Base-by-base conservation (phyloP, 495 filamentous ascomycete species). In the Hypomontagnella monticulosa region DNA sequence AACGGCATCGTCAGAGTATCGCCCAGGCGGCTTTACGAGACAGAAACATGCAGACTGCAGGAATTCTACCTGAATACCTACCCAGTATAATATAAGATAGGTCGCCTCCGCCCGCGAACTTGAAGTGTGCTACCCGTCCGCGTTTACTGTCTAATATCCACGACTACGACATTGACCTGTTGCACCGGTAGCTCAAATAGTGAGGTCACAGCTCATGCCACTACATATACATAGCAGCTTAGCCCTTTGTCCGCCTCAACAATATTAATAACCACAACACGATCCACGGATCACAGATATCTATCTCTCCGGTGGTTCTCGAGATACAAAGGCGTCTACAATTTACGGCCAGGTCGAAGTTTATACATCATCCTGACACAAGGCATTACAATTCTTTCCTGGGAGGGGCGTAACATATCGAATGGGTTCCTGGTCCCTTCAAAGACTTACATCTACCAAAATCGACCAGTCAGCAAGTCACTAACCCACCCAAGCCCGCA, bases 381-480 rank as follows among this genome's bases (percentile, higher is more conserved):
- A 63, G 42, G 15, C 41, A 57, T 37, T 57, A 18, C 46, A 47
- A 47, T 19, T 57, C 33, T 20, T 20, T 36, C 20, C 27, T 15
- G 30, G 18, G 33, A 18, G 30, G 43, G 37, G 32, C 33, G 46
- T 58, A 52, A 68, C 58, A 58, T 63, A 43, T 44, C 44, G 34
- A 50, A 59, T 40, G 37, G 42, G 60, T 50, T 59, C 48, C 42
- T 38, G 66, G 60, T 60, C 46, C 66, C 49, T 53, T 64, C 57
- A 49, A 70, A 70, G 67, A 61, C 62, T 63, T 66, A 30, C 61
- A 65, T 30, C 57, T 70, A 70, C 67, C 49, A 61, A 57, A 49
- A 62, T 66, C 67, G 61, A 70, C 67, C 57, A 65, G 67, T 70
- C 67, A 70, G 66, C 57, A 61, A 62, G 57, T 58, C 38, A 43